A percentile compares a stretch with the other conserved stretches of the same genome.
phyloP scores from a whole-genome alignment of 208 protist genomes.

The Leishmania tropica region DNA sequence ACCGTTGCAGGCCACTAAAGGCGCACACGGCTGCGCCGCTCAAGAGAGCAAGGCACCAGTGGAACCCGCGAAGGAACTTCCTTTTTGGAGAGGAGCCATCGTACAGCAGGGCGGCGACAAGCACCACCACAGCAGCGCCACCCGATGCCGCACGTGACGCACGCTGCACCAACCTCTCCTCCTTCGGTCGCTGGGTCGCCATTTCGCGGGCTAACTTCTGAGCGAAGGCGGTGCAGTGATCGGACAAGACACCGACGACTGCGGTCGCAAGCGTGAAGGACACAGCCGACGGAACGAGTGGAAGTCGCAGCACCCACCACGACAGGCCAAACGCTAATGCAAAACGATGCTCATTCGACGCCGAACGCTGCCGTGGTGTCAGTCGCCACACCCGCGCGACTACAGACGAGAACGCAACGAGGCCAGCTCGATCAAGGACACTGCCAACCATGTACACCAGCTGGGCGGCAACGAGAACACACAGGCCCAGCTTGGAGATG shows the following conservation, averaged over 20 bases:
- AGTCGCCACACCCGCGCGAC: neutral
- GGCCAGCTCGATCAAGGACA: slow-evolving; percentile 5
- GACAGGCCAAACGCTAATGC: slow-evolving; percentile 11
- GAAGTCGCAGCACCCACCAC: slow-evolving; percentile 17
- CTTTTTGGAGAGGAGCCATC: slow-evolving; percentile 10
- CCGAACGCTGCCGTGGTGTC: neutral
- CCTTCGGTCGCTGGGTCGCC: slow-evolving; percentile 15
- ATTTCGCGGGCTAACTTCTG: slow-evolving; percentile 11
- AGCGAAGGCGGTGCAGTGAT: neutral
- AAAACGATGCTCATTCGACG: slow-evolving; percentile 9
- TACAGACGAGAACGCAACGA: neutral
- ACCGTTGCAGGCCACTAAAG: slow-evolving; percentile 6
- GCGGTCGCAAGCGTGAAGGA: slow-evolving; percentile 20
- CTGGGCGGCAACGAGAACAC: slow-evolving; percentile 7
- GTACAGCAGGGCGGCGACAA: slow-evolving; percentile 18
- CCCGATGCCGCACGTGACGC: neutral
- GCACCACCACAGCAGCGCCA: neutral
- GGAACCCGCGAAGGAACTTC: neutral
- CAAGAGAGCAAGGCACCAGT: neutral
- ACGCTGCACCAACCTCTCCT: slow-evolving; percentile 5
- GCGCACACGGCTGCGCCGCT: neutral
- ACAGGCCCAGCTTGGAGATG: slow-evolving; percentile 17
- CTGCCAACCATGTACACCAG: neutral
- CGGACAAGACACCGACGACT: neutral
- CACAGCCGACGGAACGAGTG: slow-evolving; percentile 15